phyloP scores from a whole-genome alignment of 257 asterid species.

The Misopates orontium region DNA sequence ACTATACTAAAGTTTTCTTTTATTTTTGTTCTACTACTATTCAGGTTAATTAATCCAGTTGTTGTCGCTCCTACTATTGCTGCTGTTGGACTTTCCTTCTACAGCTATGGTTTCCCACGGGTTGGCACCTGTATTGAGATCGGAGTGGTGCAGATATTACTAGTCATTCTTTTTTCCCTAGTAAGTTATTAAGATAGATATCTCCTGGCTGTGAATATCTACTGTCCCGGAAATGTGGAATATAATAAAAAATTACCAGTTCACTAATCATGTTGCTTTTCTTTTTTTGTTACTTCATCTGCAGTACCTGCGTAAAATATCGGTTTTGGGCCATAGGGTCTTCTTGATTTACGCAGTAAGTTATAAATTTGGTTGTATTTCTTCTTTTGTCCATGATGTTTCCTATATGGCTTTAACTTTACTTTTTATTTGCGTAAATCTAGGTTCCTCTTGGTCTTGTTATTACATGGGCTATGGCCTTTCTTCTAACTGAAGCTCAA shows the following conservation, averaged over 20 bases:
- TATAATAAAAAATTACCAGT: neutral
- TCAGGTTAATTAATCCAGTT: constrained; percentile 93
- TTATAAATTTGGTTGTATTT: constrained; percentile 5
- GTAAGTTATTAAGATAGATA: constrained; percentile 49
- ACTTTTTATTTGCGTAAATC: constrained; percentile 19
- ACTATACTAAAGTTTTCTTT: constrained; percentile 4
- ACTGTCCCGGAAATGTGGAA: neutral
- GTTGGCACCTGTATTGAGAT: constrained; percentile 94
- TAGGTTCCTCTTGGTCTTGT: constrained; percentile 86
- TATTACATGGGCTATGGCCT: constrained; percentile 85
- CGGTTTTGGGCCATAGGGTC: constrained; percentile 88
- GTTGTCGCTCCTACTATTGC: constrained; percentile 95
- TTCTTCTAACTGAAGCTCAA: constrained; percentile 82
- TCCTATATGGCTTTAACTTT: constrained; percentile 7
- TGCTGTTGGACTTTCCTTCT: constrained; percentile 97
- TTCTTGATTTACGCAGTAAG: constrained; percentile 87
- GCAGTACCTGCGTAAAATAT: constrained; percentile 97
- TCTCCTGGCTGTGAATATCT: neutral
- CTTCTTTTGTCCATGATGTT: neutral
- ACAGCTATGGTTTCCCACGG: constrained; percentile 88
- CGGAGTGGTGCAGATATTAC: constrained; percentile 79
- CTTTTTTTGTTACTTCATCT: constrained; percentile 23
- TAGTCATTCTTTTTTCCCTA: constrained; percentile 80
- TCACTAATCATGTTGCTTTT: neutral
- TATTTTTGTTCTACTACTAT: constrained; percentile 22